A percentile compares a stretch with the other conserved stretches of the same genome.
Conservation (phyloP, 2,329 filamentous ascomycete genomes). For the Tolypocladium capitatum region DNA sequence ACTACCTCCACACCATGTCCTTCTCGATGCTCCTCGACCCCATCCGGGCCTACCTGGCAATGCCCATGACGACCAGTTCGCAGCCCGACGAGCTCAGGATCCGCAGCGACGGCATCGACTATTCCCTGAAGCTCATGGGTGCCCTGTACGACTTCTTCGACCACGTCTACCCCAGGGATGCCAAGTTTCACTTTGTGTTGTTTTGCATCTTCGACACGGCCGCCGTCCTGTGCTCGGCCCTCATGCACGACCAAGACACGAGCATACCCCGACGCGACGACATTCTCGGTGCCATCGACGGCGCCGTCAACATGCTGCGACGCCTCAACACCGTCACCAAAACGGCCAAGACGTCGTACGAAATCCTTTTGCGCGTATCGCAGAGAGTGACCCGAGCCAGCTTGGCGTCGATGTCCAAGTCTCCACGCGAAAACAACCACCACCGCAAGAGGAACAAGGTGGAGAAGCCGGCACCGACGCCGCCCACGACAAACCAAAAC, state of each 20-base stretch:
- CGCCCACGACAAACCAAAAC: slow-evolving; percentile 1
- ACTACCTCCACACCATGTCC: slow-evolving; percentile 29
- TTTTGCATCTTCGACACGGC: slow-evolving; percentile 39
- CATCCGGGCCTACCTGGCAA: slow-evolving; percentile 31
- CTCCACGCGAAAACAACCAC: slow-evolving; percentile 1
- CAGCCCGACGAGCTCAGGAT: slow-evolving; percentile 21
- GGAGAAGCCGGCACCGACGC: slow-evolving; percentile 4
- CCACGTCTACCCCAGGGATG: slow-evolving; percentile 28
- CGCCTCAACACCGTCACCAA: slow-evolving; percentile 16
- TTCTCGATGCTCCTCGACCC: slow-evolving; percentile 32
- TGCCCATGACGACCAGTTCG: slow-evolving; percentile 14
- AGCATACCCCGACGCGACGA: slow-evolving; percentile 26
- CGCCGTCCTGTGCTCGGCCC: slow-evolving; percentile 34
- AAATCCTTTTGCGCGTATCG: slow-evolving; percentile 17
- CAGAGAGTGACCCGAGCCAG: slow-evolving; percentile 7
- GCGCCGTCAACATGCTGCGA: slow-evolving; percentile 20
- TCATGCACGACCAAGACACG: slow-evolving; percentile 33
- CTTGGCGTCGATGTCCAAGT: not conserved
- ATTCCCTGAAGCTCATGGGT: slow-evolving; percentile 27
- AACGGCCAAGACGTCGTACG: slow-evolving; percentile 18
- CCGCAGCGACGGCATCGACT: slow-evolving; percentile 27
- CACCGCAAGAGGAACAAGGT: slow-evolving; percentile 4
- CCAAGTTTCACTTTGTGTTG: slow-evolving; percentile 34
- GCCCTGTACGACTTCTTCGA: slow-evolving; percentile 27
- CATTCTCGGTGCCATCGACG: slow-evolving; percentile 24